Evolutionary conservation across 768 basidiomycete species (phyloP), one percentile per base, ranked within the genome.

Genomic region (Galerina marginata): DNA sequence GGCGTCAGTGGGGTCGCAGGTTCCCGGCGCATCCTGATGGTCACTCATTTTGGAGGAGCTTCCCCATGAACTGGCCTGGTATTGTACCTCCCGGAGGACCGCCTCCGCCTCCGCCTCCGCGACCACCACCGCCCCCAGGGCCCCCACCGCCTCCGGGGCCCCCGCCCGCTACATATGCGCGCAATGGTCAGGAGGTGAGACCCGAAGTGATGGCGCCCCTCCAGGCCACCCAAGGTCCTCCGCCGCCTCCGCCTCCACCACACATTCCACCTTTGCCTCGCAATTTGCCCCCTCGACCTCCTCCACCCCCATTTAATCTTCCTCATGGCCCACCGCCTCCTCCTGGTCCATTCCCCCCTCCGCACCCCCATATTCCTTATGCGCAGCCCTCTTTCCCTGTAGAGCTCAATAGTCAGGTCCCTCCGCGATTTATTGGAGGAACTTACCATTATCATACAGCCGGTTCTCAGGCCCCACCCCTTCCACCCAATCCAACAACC

Each of bases 251-350:
- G 12, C 58, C 62, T 38, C 58, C 56, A 14, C 67, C 60, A 10
- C 62, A 51, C 40, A 63, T 56, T 25, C 65, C 63, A 7, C 63
- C 64, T 16, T 60, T 50, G 5, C 56, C 54, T 3, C 50, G 54
- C 2, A 54, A 66, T 40, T 59, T 67, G 16, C 66, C 69, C 6
- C 61, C 65, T 0, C 72, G 73, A 3, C 69, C 69, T 3, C 66
- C 60, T 0, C 70, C 67, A 0, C 53, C 58, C 14, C 65, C 67
- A 43, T 60, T 14, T 64, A 48, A 29, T 36, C 47, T 54, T 49
- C 57, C 38, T 39, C 49, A 16, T 46, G 45, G 39, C 37, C 36
- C 23, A 46, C 9, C 23, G 12, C 56, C 45, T 37, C 54, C 45
- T 51, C 38, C 25, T 26, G 23, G 29, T 26, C 36, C 16, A 26